Evolutionary conservation across 331 rosid genomes (phyloP), one percentile per base, ranked within the genome.

Genomic region (Stylosanthes scabra): DNA sequence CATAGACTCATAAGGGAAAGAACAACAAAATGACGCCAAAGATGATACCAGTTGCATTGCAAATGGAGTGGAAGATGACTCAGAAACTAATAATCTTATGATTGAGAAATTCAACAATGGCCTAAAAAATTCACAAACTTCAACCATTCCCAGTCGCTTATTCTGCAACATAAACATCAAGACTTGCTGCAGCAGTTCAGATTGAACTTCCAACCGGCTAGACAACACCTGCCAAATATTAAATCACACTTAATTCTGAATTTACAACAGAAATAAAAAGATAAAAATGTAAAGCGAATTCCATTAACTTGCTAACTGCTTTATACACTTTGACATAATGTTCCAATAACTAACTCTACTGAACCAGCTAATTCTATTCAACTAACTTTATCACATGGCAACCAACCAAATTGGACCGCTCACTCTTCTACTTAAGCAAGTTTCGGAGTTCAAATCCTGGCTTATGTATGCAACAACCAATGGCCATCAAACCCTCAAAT

Each of bases 151-250:
- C 79, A 87, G 50, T 47, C 16, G 77, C 91, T 81, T 83, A 70
- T 83, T 84, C 72, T 87, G 88, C 47, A 72, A 77, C 84, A 85
- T 79, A 71, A 94, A 90, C 72, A 88, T 68, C 79, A 84, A 80
- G 47, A 91, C 93, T 72, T 94, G 97, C 79, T 80, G 97, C 86
- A 85, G 78, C 37, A 94, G 97, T 70, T 94, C 97, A 12, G 86
- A 58, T 15, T 94, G 93, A 76, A 83, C 93, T 69, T 94, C 96
- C 2, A 39, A 45, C 74, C 93, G 96, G 78, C 92, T 71, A 6
- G 75, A 84, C 70, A 94, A 81, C 68, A 89, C 78, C 99, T 94
- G 87, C 68, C 73, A 85, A 70, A 28, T 77, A 63, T 72, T 10
- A 40, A 12, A 67, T 70, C 72, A 49, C 57, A 70, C 79, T 64